These are phyloP conservation scores for Inonotus hispidus DNA, from an alignment of 1,284 basidiomycete species.

Conservation along the genomic window DNA sequence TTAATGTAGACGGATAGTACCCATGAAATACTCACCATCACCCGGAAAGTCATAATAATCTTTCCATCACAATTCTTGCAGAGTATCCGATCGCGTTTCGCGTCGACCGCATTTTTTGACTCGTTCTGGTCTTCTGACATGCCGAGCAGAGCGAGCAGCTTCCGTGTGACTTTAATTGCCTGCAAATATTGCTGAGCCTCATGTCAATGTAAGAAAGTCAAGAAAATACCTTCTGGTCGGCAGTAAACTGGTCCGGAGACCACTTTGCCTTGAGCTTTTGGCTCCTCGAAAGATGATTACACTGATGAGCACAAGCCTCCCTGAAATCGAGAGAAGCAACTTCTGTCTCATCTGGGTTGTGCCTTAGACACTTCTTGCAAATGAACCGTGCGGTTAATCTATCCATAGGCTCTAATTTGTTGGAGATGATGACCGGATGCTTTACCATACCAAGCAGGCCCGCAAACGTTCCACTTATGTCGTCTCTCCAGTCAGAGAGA, in stretches of 20 bases:
- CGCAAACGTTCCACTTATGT: conserved; percentile 39
- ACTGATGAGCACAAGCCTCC: conserved; percentile 53
- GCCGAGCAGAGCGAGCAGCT: conserved; percentile 31
- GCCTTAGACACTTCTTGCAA: conserved; percentile 45
- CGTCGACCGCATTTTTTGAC: conserved; percentile 25
- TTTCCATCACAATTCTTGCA: conserved; percentile 49
- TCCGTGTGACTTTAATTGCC: conserved; percentile 38
- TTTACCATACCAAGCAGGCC: conserved; percentile 40
- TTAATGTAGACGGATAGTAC: background rate
- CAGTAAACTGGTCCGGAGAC: conserved; percentile 45
- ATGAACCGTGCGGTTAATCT: conserved; percentile 52
- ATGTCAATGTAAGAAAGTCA: conserved; percentile 11
- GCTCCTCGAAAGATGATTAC: conserved; percentile 31
- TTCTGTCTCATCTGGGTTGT: conserved; percentile 30
- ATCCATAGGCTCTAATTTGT: conserved; percentile 47
- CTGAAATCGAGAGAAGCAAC: conserved; percentile 47
- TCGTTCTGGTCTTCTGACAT: conserved; percentile 30
- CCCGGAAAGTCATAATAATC: conserved; percentile 45
- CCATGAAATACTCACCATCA: conserved; percentile 36
- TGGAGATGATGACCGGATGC: conserved; percentile 44
- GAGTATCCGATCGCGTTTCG: conserved; percentile 32
- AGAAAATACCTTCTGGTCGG: conserved; percentile 47
- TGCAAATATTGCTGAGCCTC: conserved; percentile 24
- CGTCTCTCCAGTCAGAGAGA: conserved; percentile 42
- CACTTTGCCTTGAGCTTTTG: conserved; percentile 34